Base-by-base conservation (phyloP, 768 basidiomycete species). In the Suillus brevipes region DNA sequence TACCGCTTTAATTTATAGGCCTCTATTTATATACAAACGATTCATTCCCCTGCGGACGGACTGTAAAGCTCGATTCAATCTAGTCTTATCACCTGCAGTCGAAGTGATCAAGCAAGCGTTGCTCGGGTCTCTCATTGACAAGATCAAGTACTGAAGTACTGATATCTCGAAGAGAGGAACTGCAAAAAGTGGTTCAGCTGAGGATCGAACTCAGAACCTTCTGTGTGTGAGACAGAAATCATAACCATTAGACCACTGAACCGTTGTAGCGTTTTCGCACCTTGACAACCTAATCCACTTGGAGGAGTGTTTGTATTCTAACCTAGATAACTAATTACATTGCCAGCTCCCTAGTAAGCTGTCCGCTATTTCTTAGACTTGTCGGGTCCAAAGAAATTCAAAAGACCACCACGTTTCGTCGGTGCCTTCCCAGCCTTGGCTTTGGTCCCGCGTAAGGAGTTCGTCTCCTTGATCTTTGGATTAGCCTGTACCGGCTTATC, bases 241-340 rank as follows among this genome's bases (percentile, higher is more conserved):
- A 79, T 79, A 81, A 79, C 78, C 78, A 81, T 79, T 79, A 79
- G 78, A 79, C 78, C 78, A 79, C 68, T 79, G 79, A 79, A 79
- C 78, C 74, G 16, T 25, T n/a, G 47, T 4, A 56, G 8, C 0
- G 1, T 23, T 0, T 9, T 8, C 9, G 36, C 20, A 13, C 20
- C 23, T 9, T 7, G 16, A 10, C 16, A 18, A 2, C 1, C 25
- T 23, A 38, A 23, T 12, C 36, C 6, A 37, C n/a, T n/a, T n/a
- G n/a, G n/a, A 16, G 36, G 13, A 57, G 37, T 8, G 18, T 20
- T 13, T n/a, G 36, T 45, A 10, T n/a, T 18, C 8, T 3, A 25
- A 1, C 13, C 13, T 50, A 13, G 12, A 8, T 18, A 52, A 12
- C 9, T 18, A 20, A 31, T 3, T 50, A 50, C 25, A 52, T 28